Base-by-base conservation (phyloP, 2,329 filamentous ascomycete genomes). In the Neurospora crassa region DNA sequence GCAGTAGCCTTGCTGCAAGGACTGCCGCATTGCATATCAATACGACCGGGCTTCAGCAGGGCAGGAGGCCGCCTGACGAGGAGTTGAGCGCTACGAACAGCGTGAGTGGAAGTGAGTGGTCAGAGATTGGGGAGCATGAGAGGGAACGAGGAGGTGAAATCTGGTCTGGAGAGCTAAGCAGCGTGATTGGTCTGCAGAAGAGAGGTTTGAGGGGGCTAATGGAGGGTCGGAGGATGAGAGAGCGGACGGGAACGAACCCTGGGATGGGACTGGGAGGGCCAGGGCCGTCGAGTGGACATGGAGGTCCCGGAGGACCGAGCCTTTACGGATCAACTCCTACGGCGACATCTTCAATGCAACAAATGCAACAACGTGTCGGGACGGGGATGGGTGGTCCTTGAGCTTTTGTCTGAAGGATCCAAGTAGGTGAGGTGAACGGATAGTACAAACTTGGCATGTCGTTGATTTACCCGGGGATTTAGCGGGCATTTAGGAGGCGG, bases 171-270 rank as follows among this genome's bases (percentile, higher is more conserved):
- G 88, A 96, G 82, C 81, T 95, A 42, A 94, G 92, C 82, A 93
- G 93, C 68, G 95, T 98, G 2, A 97, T 99, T 75, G 96, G 96
- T 0, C 80, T 99, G 74, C 96, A 99, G 84, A 99, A 99, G 84
- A 87, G 96, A 70, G 96, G 96, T 0, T 81, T 99, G 43, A 86
- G 95, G 72, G 96, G 96, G 0, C 81, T 99, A 75, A 98, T 99
- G 96, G 96, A 98, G 80, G 95, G 95, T 3, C 85, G 95, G 67
- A 86, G 95, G 72, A 90, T 97, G 84, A 85, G 94, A 67, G 93
- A 97, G 80, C 85, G 93, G 74, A 86, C 84, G 3, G 85, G 85
- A 11, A 86, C 84, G 29, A 76, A 77, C 68, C 73, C 69, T 29
- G 40, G 47, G 6, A 37, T 29, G 53, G 53, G 53, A 34, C 53